Conservation (phyloP, 2,329 filamentous ascomycete species). For the Ophiostoma triangulosporum region DNA sequence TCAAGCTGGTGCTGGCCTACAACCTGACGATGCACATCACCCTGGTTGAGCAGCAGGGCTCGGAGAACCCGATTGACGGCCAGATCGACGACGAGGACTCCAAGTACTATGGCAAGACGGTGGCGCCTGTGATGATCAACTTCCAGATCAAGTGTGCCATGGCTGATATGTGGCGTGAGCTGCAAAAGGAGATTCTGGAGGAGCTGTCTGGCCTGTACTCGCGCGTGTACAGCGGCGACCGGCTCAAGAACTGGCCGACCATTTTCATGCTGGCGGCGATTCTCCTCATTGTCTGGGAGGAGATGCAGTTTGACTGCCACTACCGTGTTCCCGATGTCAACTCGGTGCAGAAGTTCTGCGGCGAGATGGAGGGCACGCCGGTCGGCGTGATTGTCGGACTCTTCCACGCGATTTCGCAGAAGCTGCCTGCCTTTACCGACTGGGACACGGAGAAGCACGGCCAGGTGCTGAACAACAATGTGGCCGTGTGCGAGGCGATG, state of each 20-base stretch:
- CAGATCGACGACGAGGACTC: constrained; percentile 77
- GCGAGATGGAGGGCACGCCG: constrained; percentile 90
- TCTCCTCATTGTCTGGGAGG: constrained; percentile 87
- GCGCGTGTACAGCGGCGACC: constrained; percentile 94
- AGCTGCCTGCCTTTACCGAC: constrained; percentile 80
- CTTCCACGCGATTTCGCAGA: constrained; percentile 96
- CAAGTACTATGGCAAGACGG: constrained; percentile 77
- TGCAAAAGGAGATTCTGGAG: constrained; percentile 91
- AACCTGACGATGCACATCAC: constrained; percentile 91
- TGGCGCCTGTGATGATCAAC: constrained; percentile 97
- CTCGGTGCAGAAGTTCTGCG: constrained; percentile 87
- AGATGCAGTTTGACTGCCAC: constrained; percentile 98
- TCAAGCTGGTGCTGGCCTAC: constrained; percentile 91
- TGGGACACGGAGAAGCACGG: constrained; percentile 91
- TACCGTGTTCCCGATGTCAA: constrained; percentile 78
- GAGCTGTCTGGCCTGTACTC: constrained; percentile 87
- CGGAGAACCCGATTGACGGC: constrained; percentile 64
- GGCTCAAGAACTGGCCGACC: constrained; percentile 96
- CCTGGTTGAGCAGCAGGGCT: constrained; percentile 78
- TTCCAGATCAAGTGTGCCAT: constrained; percentile 98
- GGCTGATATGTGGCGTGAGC: constrained; percentile 94
- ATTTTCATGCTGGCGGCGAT: constrained; percentile 97
- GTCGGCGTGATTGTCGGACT: constrained; percentile 93
- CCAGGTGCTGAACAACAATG: constrained; percentile 79
- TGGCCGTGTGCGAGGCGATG: constrained; percentile 87